Percentiles rank a stretch among this genome's conserved stretches.
phyloP scores from a whole-genome alignment of 768 basidiomycete species.

The Scleroderma bovista region DNA sequence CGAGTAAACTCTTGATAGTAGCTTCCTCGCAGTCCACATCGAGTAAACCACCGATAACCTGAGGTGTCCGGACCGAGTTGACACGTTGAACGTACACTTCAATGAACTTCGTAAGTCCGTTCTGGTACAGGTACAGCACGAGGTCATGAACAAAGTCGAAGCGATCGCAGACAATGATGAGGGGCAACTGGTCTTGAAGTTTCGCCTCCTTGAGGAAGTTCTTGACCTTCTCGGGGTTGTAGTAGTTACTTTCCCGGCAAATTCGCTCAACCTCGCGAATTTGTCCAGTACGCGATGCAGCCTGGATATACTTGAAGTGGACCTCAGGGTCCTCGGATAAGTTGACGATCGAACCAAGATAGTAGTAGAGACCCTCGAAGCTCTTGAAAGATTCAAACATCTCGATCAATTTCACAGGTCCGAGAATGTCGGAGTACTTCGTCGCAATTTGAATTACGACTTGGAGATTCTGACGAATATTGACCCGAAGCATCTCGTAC shows the following conservation, averaged over 20 bases:
- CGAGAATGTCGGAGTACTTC: constrained; percentile 97
- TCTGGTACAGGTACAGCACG: constrained; percentile 97
- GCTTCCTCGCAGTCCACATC: constrained; percentile 98
- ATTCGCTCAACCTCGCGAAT: constrained; percentile 99
- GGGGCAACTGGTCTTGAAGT: constrained; percentile 90
- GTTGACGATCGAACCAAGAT: constrained; percentile 96
- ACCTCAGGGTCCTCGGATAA: constrained; percentile 94
- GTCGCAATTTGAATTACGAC: constrained; percentile 96
- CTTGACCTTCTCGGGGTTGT: constrained; percentile 99
- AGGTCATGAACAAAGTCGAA: constrained; percentile 99
- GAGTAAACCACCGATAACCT: constrained; percentile 92
- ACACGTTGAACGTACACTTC: constrained; percentile 99
- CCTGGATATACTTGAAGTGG: constrained; percentile 99
- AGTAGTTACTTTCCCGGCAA: constrained; percentile 93
- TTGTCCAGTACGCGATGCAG: constrained; percentile 95
- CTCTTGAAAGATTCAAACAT: constrained; percentile 98
- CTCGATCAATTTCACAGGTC: constrained; percentile 95
- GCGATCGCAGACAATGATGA: constrained; percentile 99
- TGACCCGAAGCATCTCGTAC: constrained; percentile 94
- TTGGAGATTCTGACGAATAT: constrained; percentile 96
- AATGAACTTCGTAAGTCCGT: constrained; percentile 93
- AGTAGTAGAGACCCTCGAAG: constrained; percentile 98
- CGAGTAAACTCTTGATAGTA: constrained; percentile 91
- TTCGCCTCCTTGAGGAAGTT: constrained; percentile 99
- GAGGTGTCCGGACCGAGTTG: constrained; percentile 94